These are phyloP conservation scores for Botrytis hyacinthi DNA, from an alignment of 2,329 filamentous ascomycete species.

Conservation along the genomic window DNA sequence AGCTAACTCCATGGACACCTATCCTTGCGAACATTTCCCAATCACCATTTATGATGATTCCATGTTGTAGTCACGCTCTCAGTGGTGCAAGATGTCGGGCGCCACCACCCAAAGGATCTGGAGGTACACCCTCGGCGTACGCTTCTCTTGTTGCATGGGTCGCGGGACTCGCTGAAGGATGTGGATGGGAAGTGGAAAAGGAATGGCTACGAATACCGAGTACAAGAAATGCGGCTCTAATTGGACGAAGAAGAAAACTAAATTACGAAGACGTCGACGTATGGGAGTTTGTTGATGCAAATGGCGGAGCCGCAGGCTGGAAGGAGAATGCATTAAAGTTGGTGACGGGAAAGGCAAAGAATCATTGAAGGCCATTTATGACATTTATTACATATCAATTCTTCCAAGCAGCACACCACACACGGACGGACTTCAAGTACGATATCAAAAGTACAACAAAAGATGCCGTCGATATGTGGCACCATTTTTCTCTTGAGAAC, in stretches of 20 bases:
- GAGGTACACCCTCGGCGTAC: constrained; percentile 64
- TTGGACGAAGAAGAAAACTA: constrained; percentile 56
- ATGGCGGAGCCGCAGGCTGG: constrained; percentile 58
- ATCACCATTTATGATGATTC: constrained; percentile 86
- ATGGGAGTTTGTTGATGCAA: constrained; percentile 46
- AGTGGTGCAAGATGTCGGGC: constrained; percentile 73
- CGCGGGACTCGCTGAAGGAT: constrained; percentile 63
- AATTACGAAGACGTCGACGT: constrained; percentile 42
- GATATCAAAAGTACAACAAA: neutral
- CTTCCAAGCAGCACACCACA: neutral
- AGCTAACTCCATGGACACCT: constrained; percentile 94
- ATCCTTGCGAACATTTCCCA: constrained; percentile 73
- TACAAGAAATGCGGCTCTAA: constrained; percentile 78
- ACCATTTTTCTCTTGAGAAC: neutral
- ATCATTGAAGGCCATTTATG: constrained; percentile 12
- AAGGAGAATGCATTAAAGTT: constrained; percentile 60
- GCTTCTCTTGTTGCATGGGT: constrained; percentile 81
- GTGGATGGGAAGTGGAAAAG: constrained; percentile 74
- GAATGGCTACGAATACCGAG: constrained; percentile 90
- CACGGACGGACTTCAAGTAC: neutral
- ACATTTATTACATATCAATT: neutral
- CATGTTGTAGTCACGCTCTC: constrained; percentile 90
- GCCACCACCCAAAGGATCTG: constrained; percentile 45
- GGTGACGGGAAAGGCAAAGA: constrained; percentile 46
- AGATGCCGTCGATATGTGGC: neutral